These are phyloP conservation scores for Spizellomyces punctatus DNA, from an alignment of 192 early-diverging fungal genomes.

Conservation along the genomic window DNA sequence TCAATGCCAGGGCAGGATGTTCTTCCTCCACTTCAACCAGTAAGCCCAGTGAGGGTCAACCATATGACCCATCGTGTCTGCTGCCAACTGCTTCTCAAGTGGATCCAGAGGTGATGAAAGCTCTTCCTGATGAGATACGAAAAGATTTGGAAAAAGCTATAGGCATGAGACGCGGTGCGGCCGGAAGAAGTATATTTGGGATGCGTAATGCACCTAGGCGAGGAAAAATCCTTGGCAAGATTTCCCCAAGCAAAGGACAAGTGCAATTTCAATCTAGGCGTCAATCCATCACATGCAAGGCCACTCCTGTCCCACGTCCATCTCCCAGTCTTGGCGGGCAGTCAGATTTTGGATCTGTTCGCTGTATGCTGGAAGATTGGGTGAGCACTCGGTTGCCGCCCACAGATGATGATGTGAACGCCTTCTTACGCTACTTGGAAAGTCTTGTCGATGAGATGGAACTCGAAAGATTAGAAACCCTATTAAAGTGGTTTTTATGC, in stretches of 20 bases:
- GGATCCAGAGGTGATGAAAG: constrained; percentile 40
- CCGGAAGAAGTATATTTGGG: too few relatives aligned
- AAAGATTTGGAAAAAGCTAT: constrained; percentile 23
- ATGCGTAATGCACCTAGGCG: too few relatives aligned
- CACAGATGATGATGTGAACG: constrained; percentile 10
- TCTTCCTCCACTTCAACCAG: not conserved
- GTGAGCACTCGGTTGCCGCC: not conserved
- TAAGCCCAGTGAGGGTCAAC: not conserved
- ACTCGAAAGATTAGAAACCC: constrained; percentile 15
- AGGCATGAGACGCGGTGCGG: not conserved
- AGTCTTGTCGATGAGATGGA: constrained; percentile 20
- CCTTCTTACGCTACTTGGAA: not conserved
- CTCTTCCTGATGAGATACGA: constrained; percentile 37
- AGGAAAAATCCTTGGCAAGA: not conserved
- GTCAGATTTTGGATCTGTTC: not conserved
- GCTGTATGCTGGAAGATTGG: constrained; percentile 17
- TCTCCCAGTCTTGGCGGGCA: constrained; percentile 6
- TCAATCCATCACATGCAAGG: not conserved
- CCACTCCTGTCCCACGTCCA: not conserved
- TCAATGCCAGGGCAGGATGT: not conserved
- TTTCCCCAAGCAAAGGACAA: not conserved
- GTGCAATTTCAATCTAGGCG: not conserved
- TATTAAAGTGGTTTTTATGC: constrained; percentile 12
- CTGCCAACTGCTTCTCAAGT: constrained; percentile 41
- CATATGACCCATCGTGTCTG: constrained; percentile 1